Conservation (phyloP, 257 asterid species). For the Ilex aquifolium region DNA sequence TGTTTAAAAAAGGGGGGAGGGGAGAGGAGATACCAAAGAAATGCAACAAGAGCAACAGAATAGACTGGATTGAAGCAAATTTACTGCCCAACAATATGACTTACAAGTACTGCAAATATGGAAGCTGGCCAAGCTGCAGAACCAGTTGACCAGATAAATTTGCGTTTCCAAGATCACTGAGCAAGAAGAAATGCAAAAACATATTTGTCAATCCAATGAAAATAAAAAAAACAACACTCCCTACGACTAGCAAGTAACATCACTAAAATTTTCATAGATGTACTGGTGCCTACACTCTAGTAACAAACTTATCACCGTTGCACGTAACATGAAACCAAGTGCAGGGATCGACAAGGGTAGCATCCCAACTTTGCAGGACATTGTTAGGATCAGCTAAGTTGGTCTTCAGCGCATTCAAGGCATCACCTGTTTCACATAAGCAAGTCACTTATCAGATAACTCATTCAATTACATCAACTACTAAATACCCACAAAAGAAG, state of each 20-base stretch:
- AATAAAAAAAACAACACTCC: slow-evolving; percentile 4
- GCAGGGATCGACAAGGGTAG: slow-evolving; percentile 95
- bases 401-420: slow-evolving; percentile 70
- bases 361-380: slow-evolving; percentile 97
- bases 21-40: too few species aligned
- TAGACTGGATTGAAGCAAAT: background rate
- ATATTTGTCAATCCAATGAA: slow-evolving; percentile 1
- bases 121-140: slow-evolving; percentile 87
- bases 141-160: slow-evolving; percentile 81
- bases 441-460: slow-evolving; percentile 3
- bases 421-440: slow-evolving; percentile 69
- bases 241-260: background rate
- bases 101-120: slow-evolving; percentile 80
- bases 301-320: slow-evolving; percentile 72
- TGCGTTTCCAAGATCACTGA: slow-evolving; percentile 95
- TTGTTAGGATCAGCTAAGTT: slow-evolving; percentile 80
- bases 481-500: background rate
- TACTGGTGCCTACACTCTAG: slow-evolving; percentile 68
- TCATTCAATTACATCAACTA: background rate
- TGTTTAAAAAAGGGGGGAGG: too few species aligned
- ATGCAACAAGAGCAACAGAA: too few species aligned
- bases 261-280: background rate
- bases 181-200: slow-evolving; percentile 10
- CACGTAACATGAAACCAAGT: slow-evolving; percentile 98
- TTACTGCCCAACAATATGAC: slow-evolving; percentile 21